phyloP scores from a whole-genome alignment of 306 rosid genomes.

The Ceratonia siliqua region DNA sequence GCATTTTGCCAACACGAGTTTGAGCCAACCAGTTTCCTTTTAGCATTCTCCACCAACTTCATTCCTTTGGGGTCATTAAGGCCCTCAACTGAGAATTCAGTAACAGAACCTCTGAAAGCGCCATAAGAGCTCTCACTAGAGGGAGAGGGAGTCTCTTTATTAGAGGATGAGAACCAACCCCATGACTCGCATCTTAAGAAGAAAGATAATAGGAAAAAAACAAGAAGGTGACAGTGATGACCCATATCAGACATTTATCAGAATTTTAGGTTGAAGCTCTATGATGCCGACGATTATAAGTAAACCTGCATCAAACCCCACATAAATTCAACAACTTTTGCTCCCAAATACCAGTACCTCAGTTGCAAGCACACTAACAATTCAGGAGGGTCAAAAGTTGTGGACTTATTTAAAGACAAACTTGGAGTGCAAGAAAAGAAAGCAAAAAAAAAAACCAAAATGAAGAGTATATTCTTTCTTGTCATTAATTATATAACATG shows the following conservation, averaged over 20 bases:
- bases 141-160: constrained; percentile 25
- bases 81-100: constrained; percentile 65
- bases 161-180: constrained; percentile 66
- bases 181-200: constrained; percentile 49
- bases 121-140: constrained; percentile 29
- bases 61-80: constrained; percentile 57
- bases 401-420: background rate
- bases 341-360: background rate
- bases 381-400: background rate
- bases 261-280: background rate
- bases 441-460: background rate
- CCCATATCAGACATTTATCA: constrained; percentile 41
- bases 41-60: constrained; percentile 54
- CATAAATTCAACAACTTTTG: background rate
- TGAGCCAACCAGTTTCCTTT: constrained; percentile 49
- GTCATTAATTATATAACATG: background rate
- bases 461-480: too few species aligned
- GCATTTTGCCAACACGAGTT: constrained; percentile 77
- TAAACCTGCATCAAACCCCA: constrained; percentile 33
- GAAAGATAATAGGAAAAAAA: constrained; percentile 35
- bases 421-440: constrained; percentile 48
- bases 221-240: constrained; percentile 16
- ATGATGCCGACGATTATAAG: background rate
- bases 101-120: constrained; percentile 34
- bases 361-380: background rate